Conservation (phyloP, 768 basidiomycete genomes). For the Sarcomyxa edulis region DNA sequence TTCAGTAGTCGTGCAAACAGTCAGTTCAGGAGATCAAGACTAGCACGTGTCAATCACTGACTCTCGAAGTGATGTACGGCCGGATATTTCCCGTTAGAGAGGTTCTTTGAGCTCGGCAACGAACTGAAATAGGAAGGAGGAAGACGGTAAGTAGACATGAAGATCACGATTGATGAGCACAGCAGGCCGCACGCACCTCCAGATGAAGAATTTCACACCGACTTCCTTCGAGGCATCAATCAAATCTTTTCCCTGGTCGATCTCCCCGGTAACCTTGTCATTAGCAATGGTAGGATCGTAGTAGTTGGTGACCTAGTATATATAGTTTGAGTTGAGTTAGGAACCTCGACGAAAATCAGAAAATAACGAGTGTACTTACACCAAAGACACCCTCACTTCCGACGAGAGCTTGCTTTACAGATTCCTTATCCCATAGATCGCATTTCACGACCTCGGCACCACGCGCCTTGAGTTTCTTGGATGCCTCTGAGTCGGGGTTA, state of each 20-base stretch:
- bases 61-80: constrained; percentile 21
- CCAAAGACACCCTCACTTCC: constrained; percentile 15
- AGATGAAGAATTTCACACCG: constrained; percentile 22
- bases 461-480: constrained; percentile 5
- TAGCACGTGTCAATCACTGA: constrained; percentile 10
- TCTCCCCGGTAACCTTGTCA: constrained; percentile 15
- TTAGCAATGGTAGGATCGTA: constrained; percentile 14
- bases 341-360: no score
- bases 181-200: no score
- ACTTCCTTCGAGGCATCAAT: constrained; percentile 19
- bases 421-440: constrained; percentile 9
- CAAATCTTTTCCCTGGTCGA: constrained; percentile 21
- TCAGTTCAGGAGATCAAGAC: background rate
- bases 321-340: no score
- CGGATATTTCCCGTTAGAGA: constrained; percentile 9
- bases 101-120: constrained; percentile 6
- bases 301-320: constrained; percentile 22
- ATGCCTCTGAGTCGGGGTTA: constrained; percentile 6
- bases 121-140: constrained; percentile 8
- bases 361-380: constrained; percentile 5
- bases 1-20: background rate
- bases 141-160: no score
- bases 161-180: no score
- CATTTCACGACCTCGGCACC: constrained; percentile 12
- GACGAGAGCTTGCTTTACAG: constrained; percentile 8